Base-by-base conservation (phyloP, 176 grass and related monocot genomes). In the Themeda triandra region DNA sequence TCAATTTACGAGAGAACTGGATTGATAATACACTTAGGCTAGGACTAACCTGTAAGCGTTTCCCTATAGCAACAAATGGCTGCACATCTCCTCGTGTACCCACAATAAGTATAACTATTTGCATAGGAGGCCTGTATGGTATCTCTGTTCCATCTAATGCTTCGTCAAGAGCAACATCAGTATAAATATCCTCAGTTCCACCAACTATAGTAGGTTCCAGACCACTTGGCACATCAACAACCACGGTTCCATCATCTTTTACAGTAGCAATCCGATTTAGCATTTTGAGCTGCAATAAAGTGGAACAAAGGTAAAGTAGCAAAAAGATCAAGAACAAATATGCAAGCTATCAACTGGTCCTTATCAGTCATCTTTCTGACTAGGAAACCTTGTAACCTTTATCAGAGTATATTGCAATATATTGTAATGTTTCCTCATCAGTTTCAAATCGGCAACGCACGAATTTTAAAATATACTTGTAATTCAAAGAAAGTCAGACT, bases 41-140 rank as follows among this genome's bases (percentile, higher is more conserved):
- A 36, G 64, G 27, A 24, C 63, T 83, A 83, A 96, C 96, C 93
- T 99, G 93, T 79, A 99, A 92, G 41, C 91, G 70, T 72, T 99
- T 99, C 62, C 90, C 96, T 82, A 99, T 99, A 79, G 96, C 96
- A 86, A 99, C 82, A 88, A 99, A 99, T 77, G 96, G 93, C 19
- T 99, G 96, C 32, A 99, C 96, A 84, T 99, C 96, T 73, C 93
- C 96, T 89, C 96, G 90, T 71, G 96, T 99, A 70, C 96, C 96
- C 64, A 99, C 96, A 80, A 99, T 96, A 91, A 99, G 91, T 70
- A 99, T 94, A 35, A 91, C 93, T 82, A 99, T 96, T 64, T 99
- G 80, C 88, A 99, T 95, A 49, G 96, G 93, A 66, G 91, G 93
- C 73, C 60, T 92, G 69, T 90, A 87, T 18, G 87, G 90, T 81